Conservation (phyloP, 2,329 filamentous ascomycete species). For the Calonectria hawksworthii region DNA sequence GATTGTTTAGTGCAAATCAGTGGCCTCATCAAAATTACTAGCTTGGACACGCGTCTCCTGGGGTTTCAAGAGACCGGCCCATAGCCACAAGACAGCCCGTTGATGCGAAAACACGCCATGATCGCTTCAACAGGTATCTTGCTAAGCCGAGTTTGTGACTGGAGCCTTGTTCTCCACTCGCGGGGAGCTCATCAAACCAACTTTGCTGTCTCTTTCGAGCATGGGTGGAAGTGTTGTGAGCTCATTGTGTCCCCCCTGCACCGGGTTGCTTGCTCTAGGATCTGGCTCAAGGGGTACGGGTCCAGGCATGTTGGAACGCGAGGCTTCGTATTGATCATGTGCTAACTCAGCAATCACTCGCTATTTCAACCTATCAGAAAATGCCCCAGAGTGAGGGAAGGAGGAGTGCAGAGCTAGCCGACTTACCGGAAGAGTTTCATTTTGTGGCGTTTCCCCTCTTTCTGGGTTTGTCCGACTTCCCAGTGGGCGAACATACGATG, state of each 20-base stretch:
- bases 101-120: neutral
- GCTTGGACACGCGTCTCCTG: neutral
- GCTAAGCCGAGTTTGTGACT: constrained; percentile 14
- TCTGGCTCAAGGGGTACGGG: constrained; percentile 23
- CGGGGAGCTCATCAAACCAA: neutral
- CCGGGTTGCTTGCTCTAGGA: constrained; percentile 7
- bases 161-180: constrained; percentile 15
- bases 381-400: neutral
- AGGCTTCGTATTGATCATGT: constrained; percentile 2
- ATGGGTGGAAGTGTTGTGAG: constrained; percentile 24
- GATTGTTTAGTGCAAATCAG: neutral
- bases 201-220: constrained; percentile 1
- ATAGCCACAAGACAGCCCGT: neutral
- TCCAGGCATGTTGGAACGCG: constrained; percentile 7
- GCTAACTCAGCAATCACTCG: constrained; percentile 23
- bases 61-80: neutral
- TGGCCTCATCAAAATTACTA: neutral
- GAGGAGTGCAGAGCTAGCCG: neutral
- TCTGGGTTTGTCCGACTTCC: neutral
- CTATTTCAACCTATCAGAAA: neutral
- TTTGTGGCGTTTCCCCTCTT: neutral
- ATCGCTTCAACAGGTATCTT: neutral
- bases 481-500: neutral
- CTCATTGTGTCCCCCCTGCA: neutral
- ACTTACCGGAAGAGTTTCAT: constrained; percentile 20